Percentiles rank a stretch among this genome's conserved stretches.
phyloP scores from a whole-genome alignment of 345 rosid species.

The Arabidopsis suecica region DNA sequence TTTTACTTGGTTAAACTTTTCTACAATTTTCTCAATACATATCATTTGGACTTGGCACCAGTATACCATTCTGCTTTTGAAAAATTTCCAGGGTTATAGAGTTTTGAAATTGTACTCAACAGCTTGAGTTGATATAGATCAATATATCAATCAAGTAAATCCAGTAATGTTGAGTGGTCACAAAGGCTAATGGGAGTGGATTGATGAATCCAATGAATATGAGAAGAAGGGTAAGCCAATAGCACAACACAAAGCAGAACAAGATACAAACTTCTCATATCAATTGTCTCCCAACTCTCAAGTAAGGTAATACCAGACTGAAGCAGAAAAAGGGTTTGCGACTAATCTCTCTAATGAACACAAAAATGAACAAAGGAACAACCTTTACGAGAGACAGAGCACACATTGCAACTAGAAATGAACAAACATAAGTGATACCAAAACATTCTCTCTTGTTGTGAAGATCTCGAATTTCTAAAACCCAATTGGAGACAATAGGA shows the following conservation, averaged over 20 bases:
- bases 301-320: neutral
- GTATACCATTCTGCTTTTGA: neutral
- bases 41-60: neutral
- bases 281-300: neutral
- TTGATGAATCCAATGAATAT: neutral
- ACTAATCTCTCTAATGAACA: constrained; percentile 4
- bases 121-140: too few relatives aligned
- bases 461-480: constrained; percentile 21
- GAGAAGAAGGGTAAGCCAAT: constrained; percentile 6
- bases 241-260: constrained; percentile 5
- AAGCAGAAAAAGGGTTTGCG: neutral
- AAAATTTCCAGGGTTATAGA: neutral
- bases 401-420: neutral
- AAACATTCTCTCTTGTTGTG: constrained; percentile 36
- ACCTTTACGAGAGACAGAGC: neutral
- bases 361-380: constrained; percentile 8
- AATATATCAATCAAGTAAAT: too few relatives aligned
- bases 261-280: neutral
- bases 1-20: constrained; percentile 26
- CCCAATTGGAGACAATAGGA: neutral
- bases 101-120: neutral
- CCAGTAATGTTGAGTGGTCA: neutral
- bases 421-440: neutral
- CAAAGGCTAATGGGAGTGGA: neutral
- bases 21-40: constrained; percentile 16